Conservation (phyloP, 2,329 filamentous ascomycete species). For the Microcera coccophila region DNA sequence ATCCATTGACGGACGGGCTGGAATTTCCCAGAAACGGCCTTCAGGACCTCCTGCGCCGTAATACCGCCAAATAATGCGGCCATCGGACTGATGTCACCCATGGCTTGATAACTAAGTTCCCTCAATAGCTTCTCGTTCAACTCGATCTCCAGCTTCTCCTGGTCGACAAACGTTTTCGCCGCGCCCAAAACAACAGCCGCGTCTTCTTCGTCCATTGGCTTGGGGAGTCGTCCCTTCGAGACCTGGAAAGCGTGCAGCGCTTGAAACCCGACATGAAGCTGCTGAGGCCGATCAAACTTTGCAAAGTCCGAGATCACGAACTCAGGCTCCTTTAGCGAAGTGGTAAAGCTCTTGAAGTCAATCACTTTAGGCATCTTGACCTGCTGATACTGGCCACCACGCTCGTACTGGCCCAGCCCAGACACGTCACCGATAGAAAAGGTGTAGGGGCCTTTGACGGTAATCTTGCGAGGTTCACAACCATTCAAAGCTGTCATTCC, state of each 20-base stretch:
- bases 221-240: constrained; percentile 69
- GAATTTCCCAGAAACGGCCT: constrained; percentile 97
- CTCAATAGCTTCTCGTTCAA: constrained; percentile 88
- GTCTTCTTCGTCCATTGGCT: constrained; percentile 80
- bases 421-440: constrained; percentile 96
- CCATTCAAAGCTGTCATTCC: constrained; percentile 88
- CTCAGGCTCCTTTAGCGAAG: constrained; percentile 80
- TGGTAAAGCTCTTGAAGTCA: constrained; percentile 77
- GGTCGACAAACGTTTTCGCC: constrained; percentile 68
- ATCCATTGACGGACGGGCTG: constrained; percentile 92
- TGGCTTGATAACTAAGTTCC: constrained; percentile 91
- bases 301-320: constrained; percentile 91
- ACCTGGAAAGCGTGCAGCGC: constrained; percentile 84
- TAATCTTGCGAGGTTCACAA: constrained; percentile 80
- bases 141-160: constrained; percentile 64
- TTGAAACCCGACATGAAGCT: constrained; percentile 89
- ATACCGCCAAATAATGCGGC: constrained; percentile 94
- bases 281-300: constrained; percentile 91
- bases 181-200: constrained; percentile 72
- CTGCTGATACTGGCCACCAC: constrained; percentile 86
- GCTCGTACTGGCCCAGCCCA: constrained; percentile 78
- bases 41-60: constrained; percentile 89
- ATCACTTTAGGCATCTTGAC: constrained; percentile 98
- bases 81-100: constrained; percentile 85
- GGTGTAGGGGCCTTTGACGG: constrained; percentile 92